These are phyloP conservation scores for Coemansia reversa DNA, from an alignment of 192 early-diverging fungal genomes.

Conservation along the genomic window DNA sequence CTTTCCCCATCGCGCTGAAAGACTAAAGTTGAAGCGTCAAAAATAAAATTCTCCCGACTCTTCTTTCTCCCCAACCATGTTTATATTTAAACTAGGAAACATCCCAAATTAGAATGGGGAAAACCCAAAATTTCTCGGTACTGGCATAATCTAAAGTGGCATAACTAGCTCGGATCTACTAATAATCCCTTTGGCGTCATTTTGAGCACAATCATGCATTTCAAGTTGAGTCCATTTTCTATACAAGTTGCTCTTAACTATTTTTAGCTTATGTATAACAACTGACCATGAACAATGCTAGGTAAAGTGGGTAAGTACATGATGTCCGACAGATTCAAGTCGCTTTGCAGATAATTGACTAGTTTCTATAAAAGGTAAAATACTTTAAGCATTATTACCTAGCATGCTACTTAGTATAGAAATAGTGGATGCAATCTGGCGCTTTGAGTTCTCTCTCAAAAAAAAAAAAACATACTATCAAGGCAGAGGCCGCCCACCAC, in stretches of 20 bases:
- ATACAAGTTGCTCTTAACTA: neutral
- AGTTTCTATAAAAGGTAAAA: neutral
- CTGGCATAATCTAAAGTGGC: neutral
- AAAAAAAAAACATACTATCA: too few relatives aligned
- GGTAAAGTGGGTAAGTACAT: neutral
- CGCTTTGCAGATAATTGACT: neutral
- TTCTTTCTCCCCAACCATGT: neutral
- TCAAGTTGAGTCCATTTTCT: neutral
- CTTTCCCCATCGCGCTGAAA: conserved; percentile 11
- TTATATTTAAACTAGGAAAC: neutral
- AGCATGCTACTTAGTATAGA: too few relatives aligned
- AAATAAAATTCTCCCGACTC: conserved; percentile 1
- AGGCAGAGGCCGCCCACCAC: too few relatives aligned
- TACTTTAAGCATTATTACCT: too few relatives aligned
- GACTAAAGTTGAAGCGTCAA: neutral
- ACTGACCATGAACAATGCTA: neutral
- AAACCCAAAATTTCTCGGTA: neutral
- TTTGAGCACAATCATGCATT: too few relatives aligned
- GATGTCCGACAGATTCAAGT: neutral
- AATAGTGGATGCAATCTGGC: too few relatives aligned
- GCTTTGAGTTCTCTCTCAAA: too few relatives aligned
- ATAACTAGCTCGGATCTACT: neutral
- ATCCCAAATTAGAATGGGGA: neutral
- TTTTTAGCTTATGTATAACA: neutral
- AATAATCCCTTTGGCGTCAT: too few relatives aligned